Conservation (phyloP, 768 basidiomycete species). For the Mycena pura region DNA sequence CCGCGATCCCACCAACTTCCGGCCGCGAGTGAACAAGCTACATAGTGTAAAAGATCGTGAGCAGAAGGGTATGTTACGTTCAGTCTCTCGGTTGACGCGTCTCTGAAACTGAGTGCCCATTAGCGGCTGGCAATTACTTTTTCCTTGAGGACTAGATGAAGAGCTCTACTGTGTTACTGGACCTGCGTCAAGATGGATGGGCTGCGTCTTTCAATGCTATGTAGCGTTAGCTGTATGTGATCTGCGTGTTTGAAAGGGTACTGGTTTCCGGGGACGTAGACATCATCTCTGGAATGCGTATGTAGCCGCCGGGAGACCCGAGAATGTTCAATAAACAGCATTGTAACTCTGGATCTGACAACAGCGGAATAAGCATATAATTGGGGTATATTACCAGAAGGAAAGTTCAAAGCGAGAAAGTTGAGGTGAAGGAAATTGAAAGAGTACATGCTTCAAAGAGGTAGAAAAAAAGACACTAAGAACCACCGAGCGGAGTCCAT, state of each 20-base stretch:
- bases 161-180: neutral
- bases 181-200: neutral
- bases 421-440: too few relatives aligned
- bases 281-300: too few relatives aligned
- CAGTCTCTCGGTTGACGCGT: neutral
- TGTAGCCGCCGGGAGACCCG: too few relatives aligned
- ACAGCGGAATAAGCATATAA: too few relatives aligned
- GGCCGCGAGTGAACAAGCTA: conserved; percentile 87
- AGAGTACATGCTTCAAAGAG: too few relatives aligned
- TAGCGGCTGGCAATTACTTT: conserved; percentile 88
- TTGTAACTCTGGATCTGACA: too few relatives aligned
- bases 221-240: conserved; percentile 24
- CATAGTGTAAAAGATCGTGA: conserved; percentile 88
- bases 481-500: too few relatives aligned
- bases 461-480: too few relatives aligned
- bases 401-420: too few relatives aligned
- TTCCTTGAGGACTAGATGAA: conserved; percentile 80
- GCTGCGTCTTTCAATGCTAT: conserved; percentile 6
- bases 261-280: neutral
- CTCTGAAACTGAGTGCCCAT: conserved; percentile 4
- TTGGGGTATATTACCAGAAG: too few relatives aligned
- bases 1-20: conserved; percentile 94
- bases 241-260: neutral
- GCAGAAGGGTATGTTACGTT: conserved; percentile 69
- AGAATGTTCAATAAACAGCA: too few relatives aligned